These are phyloP conservation scores for Aspergillus calidoustus DNA, from an alignment of 2,329 filamentous ascomycete species.

Conservation along the genomic window DNA sequence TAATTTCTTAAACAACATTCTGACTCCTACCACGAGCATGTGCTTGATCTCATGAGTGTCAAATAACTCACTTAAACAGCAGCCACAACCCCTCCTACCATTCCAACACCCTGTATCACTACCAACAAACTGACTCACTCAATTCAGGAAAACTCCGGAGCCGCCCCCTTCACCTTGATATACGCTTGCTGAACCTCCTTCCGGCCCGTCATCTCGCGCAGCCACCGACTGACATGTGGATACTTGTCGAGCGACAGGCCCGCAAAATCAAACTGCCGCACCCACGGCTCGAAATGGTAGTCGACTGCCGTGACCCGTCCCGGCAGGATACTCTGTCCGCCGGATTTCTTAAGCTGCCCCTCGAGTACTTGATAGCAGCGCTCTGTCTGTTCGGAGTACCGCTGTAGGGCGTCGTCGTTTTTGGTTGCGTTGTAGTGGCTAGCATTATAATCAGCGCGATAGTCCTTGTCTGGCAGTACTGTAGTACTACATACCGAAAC, in stretches of 20 bases:
- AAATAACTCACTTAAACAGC: too few species aligned
- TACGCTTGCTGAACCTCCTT: conserved; percentile 49
- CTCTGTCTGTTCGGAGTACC: conserved; percentile 47
- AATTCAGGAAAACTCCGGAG: background rate
- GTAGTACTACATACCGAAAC: conserved; percentile 35
- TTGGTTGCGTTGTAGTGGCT: conserved; percentile 45
- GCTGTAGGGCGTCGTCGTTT: conserved; percentile 48
- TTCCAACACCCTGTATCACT: too few species aligned
- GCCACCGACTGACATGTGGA: conserved; percentile 46
- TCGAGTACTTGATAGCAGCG: conserved; percentile 51
- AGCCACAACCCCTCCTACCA: too few species aligned
- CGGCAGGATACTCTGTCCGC: conserved; percentile 44
- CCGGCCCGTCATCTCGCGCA: conserved; percentile 39
- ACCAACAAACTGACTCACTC: background rate
- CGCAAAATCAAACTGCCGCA: conserved; percentile 44
- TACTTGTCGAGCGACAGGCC: conserved; percentile 47
- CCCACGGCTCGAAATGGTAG: conserved; percentile 50
- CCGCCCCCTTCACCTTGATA: conserved; percentile 32
- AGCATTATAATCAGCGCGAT: background rate
- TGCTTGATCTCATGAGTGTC: too few species aligned
- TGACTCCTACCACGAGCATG: too few species aligned
- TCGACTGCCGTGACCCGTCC: conserved; percentile 46
- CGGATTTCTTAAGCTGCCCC: conserved; percentile 45
- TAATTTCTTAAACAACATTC: too few species aligned
- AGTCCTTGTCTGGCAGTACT: too few species aligned